Percentiles rank a stretch among this genome's conserved stretches.
These are phyloP conservation scores for Isatis lusitanica DNA, from an alignment of 441 rosid species.

Conservation along the genomic window DNA sequence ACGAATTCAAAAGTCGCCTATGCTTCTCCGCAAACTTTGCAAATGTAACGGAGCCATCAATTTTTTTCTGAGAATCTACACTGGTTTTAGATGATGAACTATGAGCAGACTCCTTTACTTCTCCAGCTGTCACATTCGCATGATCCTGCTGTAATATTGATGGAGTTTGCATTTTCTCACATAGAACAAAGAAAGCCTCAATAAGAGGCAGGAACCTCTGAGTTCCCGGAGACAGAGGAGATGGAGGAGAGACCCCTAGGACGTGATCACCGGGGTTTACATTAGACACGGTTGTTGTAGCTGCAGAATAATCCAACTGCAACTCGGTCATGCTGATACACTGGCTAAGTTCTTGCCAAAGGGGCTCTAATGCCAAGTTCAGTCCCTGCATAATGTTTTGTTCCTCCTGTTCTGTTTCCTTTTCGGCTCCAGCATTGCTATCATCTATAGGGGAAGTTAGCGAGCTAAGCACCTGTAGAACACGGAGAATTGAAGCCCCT, in stretches of 20 bases:
- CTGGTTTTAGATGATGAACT: slow-evolving; percentile 44
- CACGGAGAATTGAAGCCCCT: slow-evolving; percentile 88
- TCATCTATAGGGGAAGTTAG: slow-evolving; percentile 49
- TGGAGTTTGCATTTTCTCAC: slow-evolving; percentile 82
- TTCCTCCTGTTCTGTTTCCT: slow-evolving; percentile 65
- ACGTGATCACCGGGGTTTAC: slow-evolving; percentile 60
- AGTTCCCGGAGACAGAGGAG: slow-evolving; percentile 89
- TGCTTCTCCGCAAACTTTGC: slow-evolving; percentile 94
- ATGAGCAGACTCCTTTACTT: slow-evolving; percentile 79
- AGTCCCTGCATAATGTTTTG: slow-evolving; percentile 72
- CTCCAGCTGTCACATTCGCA: slow-evolving; percentile 66
- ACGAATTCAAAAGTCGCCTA: slow-evolving; percentile 87
- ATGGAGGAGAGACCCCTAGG: slow-evolving; percentile 55
- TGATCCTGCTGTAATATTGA: slow-evolving; percentile 66
- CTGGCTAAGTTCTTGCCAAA: slow-evolving; percentile 93
- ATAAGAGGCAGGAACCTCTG: slow-evolving; percentile 92
- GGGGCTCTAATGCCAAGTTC: slow-evolving; percentile 74
- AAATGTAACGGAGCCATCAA: slow-evolving; percentile 78
- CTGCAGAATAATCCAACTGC: slow-evolving; percentile 70
- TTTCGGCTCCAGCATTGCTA: slow-evolving; percentile 42
- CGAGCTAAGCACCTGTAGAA: slow-evolving; percentile 81
- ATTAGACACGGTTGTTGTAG: slow-evolving; percentile 41
- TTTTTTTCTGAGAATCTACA: slow-evolving; percentile 65
- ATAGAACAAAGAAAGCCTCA: slow-evolving; percentile 95
- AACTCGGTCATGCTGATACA: slow-evolving; percentile 86